These are phyloP conservation scores for Paramecium sonneborni DNA, from an alignment of 73 alveolate species.

Conservation along the genomic window DNA sequence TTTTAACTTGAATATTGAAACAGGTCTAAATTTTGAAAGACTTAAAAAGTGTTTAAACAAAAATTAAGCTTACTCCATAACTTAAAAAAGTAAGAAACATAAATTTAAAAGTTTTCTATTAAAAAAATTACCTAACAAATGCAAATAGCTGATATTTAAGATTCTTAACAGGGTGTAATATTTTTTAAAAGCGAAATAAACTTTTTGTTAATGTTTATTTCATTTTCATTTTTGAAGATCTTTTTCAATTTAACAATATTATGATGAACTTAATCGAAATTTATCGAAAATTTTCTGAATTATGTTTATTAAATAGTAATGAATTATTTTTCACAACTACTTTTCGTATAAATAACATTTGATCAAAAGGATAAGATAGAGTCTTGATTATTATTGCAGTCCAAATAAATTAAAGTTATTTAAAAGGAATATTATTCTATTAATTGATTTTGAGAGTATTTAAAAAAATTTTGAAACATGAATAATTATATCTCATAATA, in stretches of 20 bases:
- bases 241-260: neutral
- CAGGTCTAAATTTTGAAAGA: neutral
- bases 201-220: neutral
- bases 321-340: neutral
- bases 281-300: neutral
- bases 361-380: neutral
- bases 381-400: neutral
- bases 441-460: neutral
- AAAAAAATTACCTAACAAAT: neutral
- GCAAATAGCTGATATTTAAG: neutral
- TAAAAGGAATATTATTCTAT: neutral
- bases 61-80: neutral
- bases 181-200: neutral
- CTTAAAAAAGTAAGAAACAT: neutral
- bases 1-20: neutral
- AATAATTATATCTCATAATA: neutral
- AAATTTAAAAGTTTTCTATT: neutral
- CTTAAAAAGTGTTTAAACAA: neutral
- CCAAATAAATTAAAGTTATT: neutral
- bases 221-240: neutral
- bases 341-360: neutral
- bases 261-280: neutral
- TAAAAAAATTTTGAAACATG: neutral
- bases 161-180: neutral
- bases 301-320: neutral